Base-by-base conservation (phyloP, 352 stramenopile species). In the Discostella stelligera region DNA sequence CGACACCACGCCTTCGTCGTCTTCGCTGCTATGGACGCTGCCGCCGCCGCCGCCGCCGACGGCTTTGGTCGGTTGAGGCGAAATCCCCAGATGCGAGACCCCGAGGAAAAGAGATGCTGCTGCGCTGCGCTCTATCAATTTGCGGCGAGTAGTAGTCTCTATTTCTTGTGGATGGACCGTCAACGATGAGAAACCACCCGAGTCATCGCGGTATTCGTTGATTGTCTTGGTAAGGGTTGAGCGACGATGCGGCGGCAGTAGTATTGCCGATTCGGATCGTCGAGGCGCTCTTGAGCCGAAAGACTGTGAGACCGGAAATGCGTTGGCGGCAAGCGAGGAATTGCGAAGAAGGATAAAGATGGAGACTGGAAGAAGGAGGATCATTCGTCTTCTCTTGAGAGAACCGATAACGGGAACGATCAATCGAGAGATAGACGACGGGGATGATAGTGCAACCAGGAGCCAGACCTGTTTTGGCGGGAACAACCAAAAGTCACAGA, bases 1-100 rank as follows among this genome's bases (percentile, higher is more conserved):
- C 16, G 71, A 79, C 14, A 79, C 71, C 21, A 79, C 30, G n/a
- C 71, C 71, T 52, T 77, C 66, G 27, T 5, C 27, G 9, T 55
- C 49, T n/a, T 50, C 20, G 49, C 27, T n/a, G 13, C 14, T 61
- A 32, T n/a, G 10, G 13, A 20, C 3, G 46, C 9, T 53, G 25
- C 39, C 14, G 9, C 14, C 32, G 13, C 5, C 3, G 46, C 9
- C 41, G 25, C 39, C 14, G 9, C 14, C 32, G 18, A 49, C 30
- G 32, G 55, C 55, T 23, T 54, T 9, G 23, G 52, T 55, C 0
- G 0, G 32, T 10, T 3, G 21, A 44, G 66, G 53, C 2, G 27
- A 62, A 65, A 25, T 2, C 1, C 13, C 41, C 21, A 74, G 14
- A 14, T 53, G 39, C 30, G 54, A 53, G 1, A 21, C 54, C 30